Evolutionary conservation across 805 yeast species (phyloP), one percentile per base, ranked within the genome.

Genomic region (Saturnispora saitoi): DNA sequence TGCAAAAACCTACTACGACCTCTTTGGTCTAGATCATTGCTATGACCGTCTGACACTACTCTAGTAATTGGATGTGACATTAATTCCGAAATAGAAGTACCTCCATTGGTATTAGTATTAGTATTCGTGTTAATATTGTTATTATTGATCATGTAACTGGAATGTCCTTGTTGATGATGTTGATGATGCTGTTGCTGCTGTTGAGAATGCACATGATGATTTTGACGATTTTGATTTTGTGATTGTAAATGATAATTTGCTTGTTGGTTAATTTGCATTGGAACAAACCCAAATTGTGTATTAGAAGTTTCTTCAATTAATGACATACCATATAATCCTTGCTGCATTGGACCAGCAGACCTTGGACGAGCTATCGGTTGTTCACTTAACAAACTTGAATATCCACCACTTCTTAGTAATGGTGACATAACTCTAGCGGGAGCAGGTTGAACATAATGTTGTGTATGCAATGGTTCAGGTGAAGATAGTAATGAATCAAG

Each of bases 261-360:
- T 7, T 20, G 29, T 20, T 37, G 15, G n/a, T 20, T 19, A 22
- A 30, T 37, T 36, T 36, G 42, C 38, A 45, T 31, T 12, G 42
- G 29, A 14, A 37, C 48, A 38, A 38, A 45, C 39, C 43, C 48
- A 24, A 44, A 47, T 30, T 28, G 47, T 20, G 34, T 19, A 11
- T 28, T 22, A 14, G 42, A 28, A 15, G 26, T n/a, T 22, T 46
- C 42, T 30, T 43, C 46, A 15, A 32, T 32, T 29, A 32, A 30
- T 12, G 32, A 20, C 36, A 44, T 42, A 10, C 19, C 31, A 14
- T 30, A 42, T 26, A 29, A 42, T 8, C 31, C 29, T n/a, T 42
- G 34, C 10, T 17, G 38, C n/a, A 30, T 31, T 31, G 76, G 74
- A 28, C 73, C 78, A 2, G 76, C 77, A 29, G 76, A 70, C 53